Evolutionary conservation across 73 alveolate genomes (phyloP).

Genomic region (Durusdinium trenchii): DNA sequence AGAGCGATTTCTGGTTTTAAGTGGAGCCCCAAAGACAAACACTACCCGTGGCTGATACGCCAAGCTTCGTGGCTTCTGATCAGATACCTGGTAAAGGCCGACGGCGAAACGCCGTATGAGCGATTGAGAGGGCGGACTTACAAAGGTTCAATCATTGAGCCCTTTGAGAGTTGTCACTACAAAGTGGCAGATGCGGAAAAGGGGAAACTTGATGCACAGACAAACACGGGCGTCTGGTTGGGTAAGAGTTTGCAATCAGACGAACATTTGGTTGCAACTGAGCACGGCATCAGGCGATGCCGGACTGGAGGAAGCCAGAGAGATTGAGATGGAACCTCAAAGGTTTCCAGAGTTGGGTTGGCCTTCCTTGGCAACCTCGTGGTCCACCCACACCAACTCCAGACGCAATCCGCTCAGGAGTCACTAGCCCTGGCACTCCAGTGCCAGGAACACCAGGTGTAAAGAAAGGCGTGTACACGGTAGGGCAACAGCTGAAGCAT

Average conservation of each 20-base stretch:
- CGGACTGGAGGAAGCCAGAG: conserved; percentile 15
- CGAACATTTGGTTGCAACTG: conserved; percentile 57
- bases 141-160: not conserved
- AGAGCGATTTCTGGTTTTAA: not conserved
- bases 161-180: not conserved
- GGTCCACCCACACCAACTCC: not conserved
- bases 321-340: not conserved
- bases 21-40: not conserved
- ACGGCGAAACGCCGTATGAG: conserved; percentile 38
- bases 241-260: conserved; percentile 49
- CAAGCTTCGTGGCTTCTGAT: conserved; percentile 19
- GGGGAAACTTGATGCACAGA: conserved; percentile 5
- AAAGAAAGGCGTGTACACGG: not conserved
- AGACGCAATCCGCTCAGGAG: not conserved
- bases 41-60: conserved; percentile 14
- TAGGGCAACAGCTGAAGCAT: not conserved
- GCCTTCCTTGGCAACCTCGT: conserved; percentile 49
- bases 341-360: not conserved
- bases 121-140: conserved; percentile 3
- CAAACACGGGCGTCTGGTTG: conserved; percentile 5
- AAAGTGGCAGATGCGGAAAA: not conserved
- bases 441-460: too few relatives aligned
- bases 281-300: conserved; percentile 42
- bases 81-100: conserved; percentile 28
- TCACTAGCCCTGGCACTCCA: not conserved